Conservation (phyloP, 192 early-diverging fungal genomes). For the Backusella australiensis region DNA sequence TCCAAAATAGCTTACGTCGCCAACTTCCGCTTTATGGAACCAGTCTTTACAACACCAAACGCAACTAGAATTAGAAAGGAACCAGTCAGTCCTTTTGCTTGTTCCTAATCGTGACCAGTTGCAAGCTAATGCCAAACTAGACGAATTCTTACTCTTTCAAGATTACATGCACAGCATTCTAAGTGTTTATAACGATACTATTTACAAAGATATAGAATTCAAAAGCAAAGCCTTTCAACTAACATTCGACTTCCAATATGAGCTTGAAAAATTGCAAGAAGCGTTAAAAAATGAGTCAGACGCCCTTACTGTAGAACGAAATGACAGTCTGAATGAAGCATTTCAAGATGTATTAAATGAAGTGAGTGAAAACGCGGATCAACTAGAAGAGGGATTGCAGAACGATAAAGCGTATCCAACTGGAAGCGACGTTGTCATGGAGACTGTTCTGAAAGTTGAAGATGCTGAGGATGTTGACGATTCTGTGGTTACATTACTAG, state of each 20-base stretch:
- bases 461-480: slow-evolving; percentile 21
- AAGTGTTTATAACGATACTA: neutral
- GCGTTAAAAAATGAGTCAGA: neutral
- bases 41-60: neutral
- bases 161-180: neutral
- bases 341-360: slow-evolving; percentile 38
- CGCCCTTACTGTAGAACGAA: neutral
- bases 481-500: slow-evolving; percentile 38
- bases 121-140: neutral
- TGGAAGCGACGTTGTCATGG: slow-evolving; percentile 23
- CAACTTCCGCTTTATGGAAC: neutral
- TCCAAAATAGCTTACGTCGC: neutral
- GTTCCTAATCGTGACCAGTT: neutral
- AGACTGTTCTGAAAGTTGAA: slow-evolving; percentile 44
- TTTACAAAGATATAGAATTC: slow-evolving; percentile 9
- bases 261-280: neutral
- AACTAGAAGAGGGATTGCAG: slow-evolving; percentile 39
- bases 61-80: neutral
- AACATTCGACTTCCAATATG: slow-evolving; percentile 28
- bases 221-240: slow-evolving; percentile 20
- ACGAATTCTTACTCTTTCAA: neutral
- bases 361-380: slow-evolving; percentile 41
- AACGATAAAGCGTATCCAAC: slow-evolving; percentile 20
- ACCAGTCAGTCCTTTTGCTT: neutral
- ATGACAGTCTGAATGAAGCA: slow-evolving; percentile 27